Evolutionary conservation across 176 grass and related monocot genomes (phyloP), one percentile per base, ranked within the genome.

Genomic region (Dactylis glomerata): DNA sequence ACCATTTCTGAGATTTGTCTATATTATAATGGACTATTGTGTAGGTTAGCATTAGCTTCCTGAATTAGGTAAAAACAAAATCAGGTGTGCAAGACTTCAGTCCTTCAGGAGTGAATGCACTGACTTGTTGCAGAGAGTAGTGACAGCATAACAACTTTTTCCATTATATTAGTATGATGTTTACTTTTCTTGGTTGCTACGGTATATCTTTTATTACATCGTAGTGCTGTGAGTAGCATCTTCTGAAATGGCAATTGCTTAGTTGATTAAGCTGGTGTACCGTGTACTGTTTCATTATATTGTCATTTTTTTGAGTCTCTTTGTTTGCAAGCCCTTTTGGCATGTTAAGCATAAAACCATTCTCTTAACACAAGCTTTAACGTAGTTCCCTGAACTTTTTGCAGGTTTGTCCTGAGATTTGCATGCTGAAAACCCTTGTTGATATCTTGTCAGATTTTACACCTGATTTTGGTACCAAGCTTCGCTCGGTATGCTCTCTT

Each of bases 391-490:
- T 30, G 13, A 26, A 85, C 82, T 5, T 49, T 77, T 15, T 86
- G 59, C 68, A 94, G 85, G 92, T 83, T 65, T 85, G 83, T 5
- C 81, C 80, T 22, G 80, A 90, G 56, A 85, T 97, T 84, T 94
- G 90, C 71, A 8, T 68, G 45, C 68, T 80, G 26, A 46, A 66
- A 3, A 31, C 16, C 63, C 17, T 36, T 23, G 28, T 32, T n/a
- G 92, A 95, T 83, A 95, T 95, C 64, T 87, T 95, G 44, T 88
- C 87, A 81, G 92, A 95, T 90, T 92, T 92, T 72, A 90, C 89
- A 51, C 76, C 87, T 7, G 87, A 90, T 19, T 90, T 95, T 86
- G 90, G 87, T 68, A 41, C 75, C 40, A 88, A 88, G 46, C 92
- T 95, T 45, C 87, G 87, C 3, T 28, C 58, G 44, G 92, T 95